phyloP scores from a whole-genome alignment of 768 basidiomycete species.

The Gymnopilus junonius region DNA sequence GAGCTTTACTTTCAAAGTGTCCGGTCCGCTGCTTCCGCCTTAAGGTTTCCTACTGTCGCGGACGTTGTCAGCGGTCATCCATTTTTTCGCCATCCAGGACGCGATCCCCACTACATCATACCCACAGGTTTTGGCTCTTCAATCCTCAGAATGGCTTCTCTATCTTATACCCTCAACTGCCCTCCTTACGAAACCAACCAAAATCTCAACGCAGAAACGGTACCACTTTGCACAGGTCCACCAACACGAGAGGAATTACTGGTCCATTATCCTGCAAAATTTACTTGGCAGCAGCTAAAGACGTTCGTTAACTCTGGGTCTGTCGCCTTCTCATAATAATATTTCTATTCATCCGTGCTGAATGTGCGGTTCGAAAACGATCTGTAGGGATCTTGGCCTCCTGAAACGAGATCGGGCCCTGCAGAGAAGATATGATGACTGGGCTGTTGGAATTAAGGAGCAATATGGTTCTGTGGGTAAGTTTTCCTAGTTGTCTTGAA shows the following conservation, averaged over 20 bases:
- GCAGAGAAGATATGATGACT: constrained; percentile 68
- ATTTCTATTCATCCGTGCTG: not conserved
- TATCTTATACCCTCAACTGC: not conserved
- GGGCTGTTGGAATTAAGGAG: constrained; percentile 56
- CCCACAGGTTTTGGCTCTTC: no score
- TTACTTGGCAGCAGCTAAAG: constrained; percentile 78
- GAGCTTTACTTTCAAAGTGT: no score
- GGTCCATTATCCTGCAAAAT: constrained; percentile 71
- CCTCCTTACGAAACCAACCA: not conserved
- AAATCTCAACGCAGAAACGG: constrained; percentile 23
- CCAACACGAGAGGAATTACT: constrained; percentile 73
- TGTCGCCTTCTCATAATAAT: constrained; percentile 18
- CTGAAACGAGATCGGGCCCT: constrained; percentile 75
- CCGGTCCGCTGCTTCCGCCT: not conserved
- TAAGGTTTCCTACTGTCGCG: not conserved
- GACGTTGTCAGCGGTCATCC: not conserved
- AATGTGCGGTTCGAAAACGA: not conserved
- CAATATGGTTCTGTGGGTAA: constrained; percentile 71
- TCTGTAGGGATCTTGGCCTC: constrained; percentile 72
- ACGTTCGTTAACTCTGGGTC: constrained; percentile 82
- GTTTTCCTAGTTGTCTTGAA: constrained; percentile 20
- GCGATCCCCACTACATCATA: not conserved
- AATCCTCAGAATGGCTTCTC: not conserved
- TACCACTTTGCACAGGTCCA: constrained; percentile 57
- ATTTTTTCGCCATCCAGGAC: not conserved